These are phyloP conservation scores for Cladosporium oxysporum DNA, from an alignment of 2,329 filamentous ascomycete species.

Conservation along the genomic window DNA sequence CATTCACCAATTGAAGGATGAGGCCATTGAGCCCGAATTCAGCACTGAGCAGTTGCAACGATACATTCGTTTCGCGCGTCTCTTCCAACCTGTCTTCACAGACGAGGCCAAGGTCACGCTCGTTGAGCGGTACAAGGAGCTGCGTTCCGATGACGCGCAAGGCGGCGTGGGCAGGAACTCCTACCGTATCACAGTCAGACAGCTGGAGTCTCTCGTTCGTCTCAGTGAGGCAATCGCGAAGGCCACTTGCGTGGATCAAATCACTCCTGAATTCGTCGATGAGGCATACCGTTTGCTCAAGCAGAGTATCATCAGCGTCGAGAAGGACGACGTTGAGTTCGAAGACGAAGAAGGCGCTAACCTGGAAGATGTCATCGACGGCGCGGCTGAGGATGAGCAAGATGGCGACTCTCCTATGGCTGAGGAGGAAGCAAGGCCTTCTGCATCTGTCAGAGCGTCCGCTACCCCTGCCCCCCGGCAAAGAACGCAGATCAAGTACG, in stretches of 20 bases:
- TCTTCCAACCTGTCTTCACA: slow-evolving; percentile 91
- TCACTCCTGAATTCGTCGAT: slow-evolving; percentile 79
- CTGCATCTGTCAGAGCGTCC: slow-evolving; percentile 45
- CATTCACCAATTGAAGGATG: slow-evolving; percentile 89
- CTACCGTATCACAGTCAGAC: slow-evolving; percentile 95
- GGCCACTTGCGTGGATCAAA: slow-evolving; percentile 91
- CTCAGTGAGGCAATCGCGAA: slow-evolving; percentile 97
- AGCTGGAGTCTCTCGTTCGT: slow-evolving; percentile 93
- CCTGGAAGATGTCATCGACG: slow-evolving; percentile 55
- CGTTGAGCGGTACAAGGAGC: slow-evolving; percentile 92
- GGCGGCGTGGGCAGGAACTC: slow-evolving; percentile 92
- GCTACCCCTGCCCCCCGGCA: slow-evolving; percentile 47
- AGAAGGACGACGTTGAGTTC: slow-evolving; percentile 95
- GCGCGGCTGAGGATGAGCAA: slow-evolving; percentile 37
- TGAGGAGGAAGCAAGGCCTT: slow-evolving; percentile 35
- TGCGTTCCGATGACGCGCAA: slow-evolving; percentile 88
- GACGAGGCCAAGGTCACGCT: slow-evolving; percentile 81
- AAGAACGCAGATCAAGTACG: slow-evolving; percentile 89
- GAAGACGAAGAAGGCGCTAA: slow-evolving; percentile 67
- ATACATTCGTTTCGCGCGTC: slow-evolving; percentile 94
- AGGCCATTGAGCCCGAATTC: slow-evolving; percentile 88
- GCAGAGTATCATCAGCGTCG: slow-evolving; percentile 95
- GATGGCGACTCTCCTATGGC: slow-evolving; percentile 57
- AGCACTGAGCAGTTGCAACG: slow-evolving; percentile 94
- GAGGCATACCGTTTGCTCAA: slow-evolving; percentile 90